These are phyloP conservation scores for Colletotrichum viniferum DNA, from an alignment of 2,329 filamentous ascomycete genomes.

Conservation along the genomic window DNA sequence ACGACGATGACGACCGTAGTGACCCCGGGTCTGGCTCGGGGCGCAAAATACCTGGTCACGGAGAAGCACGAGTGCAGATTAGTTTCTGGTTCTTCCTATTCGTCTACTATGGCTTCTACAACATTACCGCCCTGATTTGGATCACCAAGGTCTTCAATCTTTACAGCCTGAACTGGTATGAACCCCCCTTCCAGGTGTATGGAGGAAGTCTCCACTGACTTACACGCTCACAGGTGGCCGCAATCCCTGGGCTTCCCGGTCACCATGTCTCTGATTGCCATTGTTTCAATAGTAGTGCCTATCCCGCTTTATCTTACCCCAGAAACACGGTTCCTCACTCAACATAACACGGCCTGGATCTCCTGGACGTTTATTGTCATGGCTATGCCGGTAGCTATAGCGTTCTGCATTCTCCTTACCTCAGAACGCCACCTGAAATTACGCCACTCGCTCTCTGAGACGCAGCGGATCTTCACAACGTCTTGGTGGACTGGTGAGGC, in stretches of 20 bases:
- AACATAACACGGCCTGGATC: constrained; percentile 72
- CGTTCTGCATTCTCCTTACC: constrained; percentile 66
- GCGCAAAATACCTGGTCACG: constrained; percentile 63
- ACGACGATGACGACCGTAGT: constrained; percentile 39
- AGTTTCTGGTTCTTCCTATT: constrained; percentile 77
- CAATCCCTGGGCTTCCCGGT: constrained; percentile 66
- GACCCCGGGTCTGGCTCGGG: constrained; percentile 29
- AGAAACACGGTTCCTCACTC: constrained; percentile 56
- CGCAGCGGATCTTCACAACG: constrained; percentile 69
- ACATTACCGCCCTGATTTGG: constrained; percentile 70
- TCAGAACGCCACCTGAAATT: constrained; percentile 68
- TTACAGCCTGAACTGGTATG: constrained; percentile 69
- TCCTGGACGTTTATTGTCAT: constrained; percentile 73
- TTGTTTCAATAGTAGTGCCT: constrained; percentile 62
- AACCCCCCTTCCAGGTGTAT: neutral
- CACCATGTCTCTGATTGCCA: constrained; percentile 66
- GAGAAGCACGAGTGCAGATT: constrained; percentile 65
- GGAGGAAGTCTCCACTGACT: neutral
- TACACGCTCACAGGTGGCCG: constrained; percentile 54
- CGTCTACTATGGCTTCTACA: constrained; percentile 73
- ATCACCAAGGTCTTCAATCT: constrained; percentile 76
- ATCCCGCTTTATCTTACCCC: constrained; percentile 64
- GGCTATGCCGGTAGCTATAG: constrained; percentile 70
- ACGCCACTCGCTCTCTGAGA: constrained; percentile 66
- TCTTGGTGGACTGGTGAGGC: constrained; percentile 69